Percentiles rank a stretch among this genome's conserved stretches.
phyloP scores from a whole-genome alignment of 208 protist genomes.

The Trypanosomatidae sp. region DNA sequence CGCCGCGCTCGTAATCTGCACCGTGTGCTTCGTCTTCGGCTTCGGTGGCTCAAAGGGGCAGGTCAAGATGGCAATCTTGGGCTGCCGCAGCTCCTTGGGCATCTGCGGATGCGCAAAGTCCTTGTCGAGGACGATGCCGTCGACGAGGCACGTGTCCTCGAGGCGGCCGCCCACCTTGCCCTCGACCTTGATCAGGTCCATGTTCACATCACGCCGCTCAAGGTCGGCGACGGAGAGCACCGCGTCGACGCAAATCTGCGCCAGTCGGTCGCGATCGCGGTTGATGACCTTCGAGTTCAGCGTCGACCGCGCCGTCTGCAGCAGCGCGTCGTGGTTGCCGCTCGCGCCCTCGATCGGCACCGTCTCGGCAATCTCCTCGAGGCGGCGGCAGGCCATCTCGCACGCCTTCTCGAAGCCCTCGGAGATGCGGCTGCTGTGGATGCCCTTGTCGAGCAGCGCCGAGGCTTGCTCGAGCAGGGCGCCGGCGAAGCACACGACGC shows the following conservation, averaged over 20 bases:
- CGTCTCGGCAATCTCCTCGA: conserved; percentile 88
- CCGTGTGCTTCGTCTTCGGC: conserved; percentile 99
- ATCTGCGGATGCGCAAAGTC: conserved; percentile 98
- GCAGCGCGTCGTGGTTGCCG: conserved; percentile 79
- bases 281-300: conserved; percentile 99
- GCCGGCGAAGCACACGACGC: conserved; percentile 98
- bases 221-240: conserved; percentile 98
- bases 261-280: conserved; percentile 92
- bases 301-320: conserved; percentile 97
- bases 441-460: conserved; percentile 94
- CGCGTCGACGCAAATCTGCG: conserved; percentile 98
- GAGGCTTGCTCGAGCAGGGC: conserved; percentile 97
- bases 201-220: conserved; percentile 98
- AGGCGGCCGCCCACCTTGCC: conserved; percentile 95
- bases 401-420: conserved; percentile 98
- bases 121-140: conserved; percentile 99
- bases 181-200: conserved; percentile 99
- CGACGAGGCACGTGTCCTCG: conserved; percentile 96
- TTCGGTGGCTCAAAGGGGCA: conserved; percentile 99
- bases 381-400: conserved; percentile 88
- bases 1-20: conserved; percentile 93
- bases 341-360: conserved; percentile 56
- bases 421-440: conserved; percentile 98
- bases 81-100: conserved; percentile 91
- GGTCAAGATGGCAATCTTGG: conserved; percentile 99